Evolutionary conservation across 805 yeast genomes (phyloP), one percentile per base, ranked within the genome.

Genomic region (Metschnikowia henanensis): DNA sequence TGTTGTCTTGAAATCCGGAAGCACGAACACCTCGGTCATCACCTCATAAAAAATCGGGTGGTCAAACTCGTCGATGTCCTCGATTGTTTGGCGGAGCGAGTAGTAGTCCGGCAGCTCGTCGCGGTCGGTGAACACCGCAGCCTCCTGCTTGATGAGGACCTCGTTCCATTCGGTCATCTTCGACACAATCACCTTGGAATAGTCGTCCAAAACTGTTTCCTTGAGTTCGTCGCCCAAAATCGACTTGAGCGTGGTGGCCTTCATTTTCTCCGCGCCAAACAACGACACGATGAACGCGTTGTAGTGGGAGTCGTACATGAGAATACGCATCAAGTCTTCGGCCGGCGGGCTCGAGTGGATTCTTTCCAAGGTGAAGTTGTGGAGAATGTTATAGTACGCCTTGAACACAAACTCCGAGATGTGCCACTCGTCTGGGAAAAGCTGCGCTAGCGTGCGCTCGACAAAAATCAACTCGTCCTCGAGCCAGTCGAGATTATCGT

Each of bases 151-250:
- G 32, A 81, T 77, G 43, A 89, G 73, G 48, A 82, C 87, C 3
- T 62, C 61, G 62, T 88, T 80, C 98, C 98, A 94, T 65, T 89
- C 95, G 13, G 76, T 77, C 74, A 92, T 84, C 62, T 89, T 89
- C 18, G 65, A 65, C 3, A 84, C 77, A 41, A 89, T 80, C 51
- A 90, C 76, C 47, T 76, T 73, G 62, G 88, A 68, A 60, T 89
- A 91, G 58, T 92, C 97, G 42, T 80, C 83, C 55, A 91, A 73
- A 8, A 94, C 75, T 28, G 73, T 73, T 42, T 83, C 83, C 62
- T 87, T 89, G 50, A 83, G 80, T 23, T 81, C 84, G 30, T 83
- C 90, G 5, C 90, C 81, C 61, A 85, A 69, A 55, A 83, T 65
- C 49, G 94, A 70, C 50, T 76, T 68, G 34, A 73, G 59, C 16